phyloP scores from a whole-genome alignment of 2,329 filamentous ascomycete species.

The Cadophora gregata region DNA sequence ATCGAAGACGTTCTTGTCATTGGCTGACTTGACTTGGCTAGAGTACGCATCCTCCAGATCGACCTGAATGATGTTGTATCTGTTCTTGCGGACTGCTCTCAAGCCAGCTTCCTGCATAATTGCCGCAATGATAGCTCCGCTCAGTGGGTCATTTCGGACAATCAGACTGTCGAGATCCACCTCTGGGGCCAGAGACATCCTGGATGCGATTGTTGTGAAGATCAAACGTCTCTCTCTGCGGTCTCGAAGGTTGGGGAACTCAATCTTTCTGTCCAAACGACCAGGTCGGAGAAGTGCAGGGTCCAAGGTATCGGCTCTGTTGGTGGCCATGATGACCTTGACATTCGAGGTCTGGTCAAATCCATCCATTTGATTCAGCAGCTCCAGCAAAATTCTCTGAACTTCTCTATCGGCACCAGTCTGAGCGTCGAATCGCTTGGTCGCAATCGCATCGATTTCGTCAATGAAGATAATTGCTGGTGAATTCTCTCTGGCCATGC shows the following conservation, averaged over 20 bases:
- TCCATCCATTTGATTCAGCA: conserved; percentile 99
- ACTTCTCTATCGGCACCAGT: conserved; percentile 98
- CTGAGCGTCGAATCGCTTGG: conserved; percentile 98
- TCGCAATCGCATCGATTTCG: conserved; percentile 98
- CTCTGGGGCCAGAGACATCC: conserved; percentile 97
- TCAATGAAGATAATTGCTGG: conserved; percentile 99
- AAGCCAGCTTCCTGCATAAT: conserved; percentile 99
- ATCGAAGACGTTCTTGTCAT: conserved; percentile 63
- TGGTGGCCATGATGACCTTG: conserved; percentile 99
- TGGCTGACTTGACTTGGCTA: conserved; percentile 79
- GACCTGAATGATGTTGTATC: conserved; percentile 98
- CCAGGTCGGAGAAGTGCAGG: conserved; percentile 93
- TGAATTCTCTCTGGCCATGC: conserved; percentile 98
- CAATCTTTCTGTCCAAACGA: conserved; percentile 96
- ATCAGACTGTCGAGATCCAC: conserved; percentile 96
- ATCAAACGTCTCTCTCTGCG: conserved; percentile 94
- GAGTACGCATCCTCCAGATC: conserved; percentile 98
- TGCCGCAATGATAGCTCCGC: conserved; percentile 93
- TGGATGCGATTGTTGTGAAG: conserved; percentile 94
- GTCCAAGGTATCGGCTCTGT: conserved; percentile 95
- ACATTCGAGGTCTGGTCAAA: conserved; percentile 99
- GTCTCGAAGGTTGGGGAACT: conserved; percentile 95
- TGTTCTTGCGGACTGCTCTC: conserved; percentile 92
- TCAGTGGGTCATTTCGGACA: conserved; percentile 93
- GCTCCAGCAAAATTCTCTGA: conserved; percentile 94